A percentile compares a stretch with the other conserved stretches of the same genome.
These are phyloP conservation scores for Ceratocystis destructans DNA, from an alignment of 2,329 filamentous ascomycete genomes.

Conservation along the genomic window DNA sequence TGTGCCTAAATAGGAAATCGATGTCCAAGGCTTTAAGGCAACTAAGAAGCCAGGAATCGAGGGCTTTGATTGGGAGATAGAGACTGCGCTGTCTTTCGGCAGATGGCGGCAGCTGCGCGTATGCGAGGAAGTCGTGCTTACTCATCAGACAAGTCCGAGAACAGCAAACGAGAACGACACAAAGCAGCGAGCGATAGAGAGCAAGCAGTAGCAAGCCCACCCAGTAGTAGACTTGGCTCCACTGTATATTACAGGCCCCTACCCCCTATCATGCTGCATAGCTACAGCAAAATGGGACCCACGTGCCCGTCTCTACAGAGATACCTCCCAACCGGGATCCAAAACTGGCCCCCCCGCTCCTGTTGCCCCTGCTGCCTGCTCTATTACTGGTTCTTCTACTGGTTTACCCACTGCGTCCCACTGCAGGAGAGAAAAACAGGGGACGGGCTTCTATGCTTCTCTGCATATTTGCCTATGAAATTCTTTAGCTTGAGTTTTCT, in stretches of 20 bases:
- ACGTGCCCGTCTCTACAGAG: conserved; percentile 2
- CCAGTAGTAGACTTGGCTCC: background rate
- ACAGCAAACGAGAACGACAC: background rate
- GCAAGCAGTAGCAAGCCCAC: background rate
- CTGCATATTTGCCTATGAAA: background rate
- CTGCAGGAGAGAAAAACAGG: background rate
- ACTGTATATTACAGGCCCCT: background rate
- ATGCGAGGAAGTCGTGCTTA: too few species aligned
- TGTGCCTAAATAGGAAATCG: background rate
- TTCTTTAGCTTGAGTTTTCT: background rate
- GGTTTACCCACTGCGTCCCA: too few species aligned
- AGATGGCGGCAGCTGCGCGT: background rate
- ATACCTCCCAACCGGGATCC: background rate
- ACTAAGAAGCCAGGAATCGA: background rate
- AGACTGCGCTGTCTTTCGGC: too few species aligned
- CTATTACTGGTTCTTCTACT: too few species aligned
- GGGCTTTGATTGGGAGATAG: background rate
- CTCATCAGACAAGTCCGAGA: background rate
- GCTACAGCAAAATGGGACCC: background rate
- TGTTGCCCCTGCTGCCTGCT: background rate
- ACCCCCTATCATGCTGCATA: background rate
- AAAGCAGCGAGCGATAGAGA: too few species aligned
- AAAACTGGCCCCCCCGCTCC: background rate
- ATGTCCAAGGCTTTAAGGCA: background rate
- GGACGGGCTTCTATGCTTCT: background rate